These are phyloP conservation scores for Zangia roseola DNA, from an alignment of 768 basidiomycete genomes.

Conservation along the genomic window DNA sequence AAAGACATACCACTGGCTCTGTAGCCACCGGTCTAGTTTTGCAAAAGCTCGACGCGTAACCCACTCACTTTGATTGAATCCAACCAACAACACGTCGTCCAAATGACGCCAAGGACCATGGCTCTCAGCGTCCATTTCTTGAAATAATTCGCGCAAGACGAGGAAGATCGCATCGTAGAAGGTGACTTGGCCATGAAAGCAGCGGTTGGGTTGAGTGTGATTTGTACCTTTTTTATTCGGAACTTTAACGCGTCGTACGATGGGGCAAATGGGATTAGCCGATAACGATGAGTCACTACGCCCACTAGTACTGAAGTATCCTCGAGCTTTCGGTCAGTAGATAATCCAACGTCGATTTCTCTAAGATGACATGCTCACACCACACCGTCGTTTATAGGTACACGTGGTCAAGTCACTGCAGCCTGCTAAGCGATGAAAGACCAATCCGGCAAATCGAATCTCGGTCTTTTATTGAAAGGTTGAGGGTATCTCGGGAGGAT, in stretches of 20 bases:
- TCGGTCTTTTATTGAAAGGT: too few relatives aligned
- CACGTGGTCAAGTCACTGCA: too few relatives aligned
- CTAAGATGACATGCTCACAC: too few relatives aligned
- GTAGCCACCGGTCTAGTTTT: not conserved
- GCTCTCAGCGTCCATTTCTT: constrained; percentile 35
- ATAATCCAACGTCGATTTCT: too few relatives aligned
- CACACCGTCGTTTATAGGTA: too few relatives aligned
- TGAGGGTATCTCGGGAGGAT: not conserved
- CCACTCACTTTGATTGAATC: constrained; percentile 63
- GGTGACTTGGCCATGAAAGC: constrained; percentile 18
- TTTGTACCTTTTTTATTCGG: too few relatives aligned
- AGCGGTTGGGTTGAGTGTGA: not conserved
- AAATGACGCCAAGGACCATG: constrained; percentile 26
- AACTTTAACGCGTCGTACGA: too few relatives aligned
- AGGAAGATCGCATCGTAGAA: not conserved
- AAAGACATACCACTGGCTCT: constrained; percentile 89
- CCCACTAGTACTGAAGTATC: too few relatives aligned
- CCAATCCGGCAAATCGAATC: too few relatives aligned
- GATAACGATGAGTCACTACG: too few relatives aligned
- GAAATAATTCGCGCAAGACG: constrained; percentile 6
- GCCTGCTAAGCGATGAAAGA: too few relatives aligned
- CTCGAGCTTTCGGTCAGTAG: too few relatives aligned
- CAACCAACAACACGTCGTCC: constrained; percentile 45
- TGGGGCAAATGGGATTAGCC: not conserved
- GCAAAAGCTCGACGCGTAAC: not conserved